Evolutionary conservation across 202 grass and related monocot genomes (phyloP).

Genomic region (Miscanthus sacchariflorus): DNA sequence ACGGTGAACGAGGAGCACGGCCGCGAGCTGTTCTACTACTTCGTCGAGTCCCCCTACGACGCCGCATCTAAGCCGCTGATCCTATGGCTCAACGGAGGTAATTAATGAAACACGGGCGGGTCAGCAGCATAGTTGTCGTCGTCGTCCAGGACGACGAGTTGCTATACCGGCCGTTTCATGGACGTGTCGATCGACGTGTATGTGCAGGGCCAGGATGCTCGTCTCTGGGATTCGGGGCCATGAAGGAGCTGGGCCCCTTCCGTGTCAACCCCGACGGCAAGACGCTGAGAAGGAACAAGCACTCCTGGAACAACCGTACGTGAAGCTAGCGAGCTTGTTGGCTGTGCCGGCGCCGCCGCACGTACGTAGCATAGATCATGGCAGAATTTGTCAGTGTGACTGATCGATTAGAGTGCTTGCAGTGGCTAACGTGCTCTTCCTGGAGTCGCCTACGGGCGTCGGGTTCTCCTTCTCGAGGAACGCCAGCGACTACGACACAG

Average conservation of each 20-base stretch:
- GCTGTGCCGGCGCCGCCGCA: not conserved
- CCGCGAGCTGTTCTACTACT: slow-evolving; percentile 77
- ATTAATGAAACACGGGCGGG: not conserved
- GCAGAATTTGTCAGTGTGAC: not conserved
- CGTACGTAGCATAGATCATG: no score
- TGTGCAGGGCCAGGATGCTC: slow-evolving; percentile 66
- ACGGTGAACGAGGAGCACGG: slow-evolving; percentile 45
- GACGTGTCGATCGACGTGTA: no score
- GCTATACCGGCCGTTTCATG: not conserved
- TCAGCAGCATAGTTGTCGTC: not conserved
- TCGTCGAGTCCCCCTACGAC: slow-evolving; percentile 54
- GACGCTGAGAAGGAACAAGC: slow-evolving; percentile 55
- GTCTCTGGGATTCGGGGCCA: slow-evolving; percentile 63
- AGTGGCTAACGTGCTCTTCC: slow-evolving; percentile 79
- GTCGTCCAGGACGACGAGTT: no score
- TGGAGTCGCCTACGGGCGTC: slow-evolving; percentile 69
- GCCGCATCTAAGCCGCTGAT: slow-evolving; percentile 56
- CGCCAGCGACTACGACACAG: slow-evolving; percentile 37
- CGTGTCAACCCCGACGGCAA: slow-evolving; percentile 50
- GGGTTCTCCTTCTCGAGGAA: slow-evolving; percentile 71
- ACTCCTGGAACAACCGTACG: slow-evolving; percentile 72
- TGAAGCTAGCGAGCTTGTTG: not conserved
- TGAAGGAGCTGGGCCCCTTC: slow-evolving; percentile 71
- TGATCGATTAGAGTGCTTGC: not conserved
- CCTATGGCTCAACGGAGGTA: slow-evolving; percentile 82